A percentile compares a stretch with the other conserved stretches of the same genome.
Evolutionary conservation across 257 asterid genomes (phyloP).

Genomic region (Oldenlandia corymbosa): DNA sequence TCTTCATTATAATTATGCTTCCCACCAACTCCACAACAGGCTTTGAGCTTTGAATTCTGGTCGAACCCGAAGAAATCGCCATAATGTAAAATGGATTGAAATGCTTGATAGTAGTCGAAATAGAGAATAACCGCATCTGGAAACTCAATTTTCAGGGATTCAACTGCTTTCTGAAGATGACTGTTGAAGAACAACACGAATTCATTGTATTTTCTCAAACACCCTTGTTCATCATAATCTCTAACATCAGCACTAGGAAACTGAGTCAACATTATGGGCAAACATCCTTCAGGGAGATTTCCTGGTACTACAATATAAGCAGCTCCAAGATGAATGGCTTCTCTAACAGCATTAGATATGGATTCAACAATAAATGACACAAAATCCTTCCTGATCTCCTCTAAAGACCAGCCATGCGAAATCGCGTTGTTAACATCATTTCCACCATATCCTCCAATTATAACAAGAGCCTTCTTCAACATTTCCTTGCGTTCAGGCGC

Average conservation of each 20-base stretch:
- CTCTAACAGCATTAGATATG: slow-evolving; percentile 20
- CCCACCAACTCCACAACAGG: slow-evolving; percentile 42
- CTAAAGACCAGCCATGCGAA: slow-evolving; percentile 20
- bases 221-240: slow-evolving; percentile 17
- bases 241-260: slow-evolving; percentile 1
- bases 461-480: slow-evolving; percentile 15
- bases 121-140: neutral
- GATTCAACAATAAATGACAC: slow-evolving; percentile 19
- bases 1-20: slow-evolving; percentile 17
- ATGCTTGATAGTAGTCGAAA: neutral
- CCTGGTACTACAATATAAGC: slow-evolving; percentile 16
- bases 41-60: slow-evolving; percentile 14
- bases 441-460: slow-evolving; percentile 23
- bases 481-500: neutral
- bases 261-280: neutral
- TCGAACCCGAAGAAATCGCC: slow-evolving; percentile 3
- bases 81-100: neutral
- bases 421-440: slow-evolving; percentile 25
- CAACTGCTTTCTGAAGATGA: slow-evolving; percentile 8
- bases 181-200: neutral
- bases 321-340: slow-evolving; percentile 25
- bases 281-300: slow-evolving; percentile 10
- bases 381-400: slow-evolving; percentile 14
- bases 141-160: slow-evolving; percentile 7
- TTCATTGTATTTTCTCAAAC: slow-evolving; percentile 4